These are phyloP conservation scores for Phellinidium pouzarii DNA, from an alignment of 1,284 basidiomycete species.

Conservation along the genomic window DNA sequence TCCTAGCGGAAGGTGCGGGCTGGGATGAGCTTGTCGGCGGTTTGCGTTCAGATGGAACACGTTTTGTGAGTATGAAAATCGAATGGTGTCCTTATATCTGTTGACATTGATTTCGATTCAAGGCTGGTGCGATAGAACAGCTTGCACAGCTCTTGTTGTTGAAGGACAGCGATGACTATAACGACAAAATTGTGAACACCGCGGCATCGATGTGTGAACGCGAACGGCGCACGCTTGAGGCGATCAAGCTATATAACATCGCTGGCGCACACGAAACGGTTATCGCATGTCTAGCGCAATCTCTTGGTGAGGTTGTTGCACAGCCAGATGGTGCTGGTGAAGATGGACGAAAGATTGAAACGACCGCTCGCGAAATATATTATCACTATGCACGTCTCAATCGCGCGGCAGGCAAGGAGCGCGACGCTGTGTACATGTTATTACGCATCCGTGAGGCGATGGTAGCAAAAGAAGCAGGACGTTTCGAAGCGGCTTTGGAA, in stretches of 20 bases:
- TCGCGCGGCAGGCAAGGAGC: conserved; percentile 66
- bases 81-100: conserved; percentile 2
- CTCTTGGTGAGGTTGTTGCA: conserved; percentile 80
- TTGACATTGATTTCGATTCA: conserved; percentile 9
- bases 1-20: conserved; percentile 80
- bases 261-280: conserved; percentile 90
- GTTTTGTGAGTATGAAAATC: conserved; percentile 58
- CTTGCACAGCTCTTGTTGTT: conserved; percentile 75
- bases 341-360: conserved; percentile 64
- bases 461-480: conserved; percentile 65
- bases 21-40: conserved; percentile 91
- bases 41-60: conserved; percentile 81
- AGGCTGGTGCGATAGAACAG: conserved; percentile 87
- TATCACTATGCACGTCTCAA: conserved; percentile 83
- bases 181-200: conserved; percentile 76
- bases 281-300: conserved; percentile 80
- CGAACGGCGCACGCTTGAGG: conserved; percentile 82
- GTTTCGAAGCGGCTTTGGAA: conserved; percentile 76
- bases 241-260: conserved; percentile 93
- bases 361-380: conserved; percentile 78
- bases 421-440: conserved; percentile 72
- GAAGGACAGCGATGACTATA: conserved; percentile 64
- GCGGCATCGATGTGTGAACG: conserved; percentile 73
- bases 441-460: conserved; percentile 81
- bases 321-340: conserved; percentile 63